phyloP scores from a whole-genome alignment of 2,329 filamentous ascomycete genomes.

The Microcyclosporella mali region DNA sequence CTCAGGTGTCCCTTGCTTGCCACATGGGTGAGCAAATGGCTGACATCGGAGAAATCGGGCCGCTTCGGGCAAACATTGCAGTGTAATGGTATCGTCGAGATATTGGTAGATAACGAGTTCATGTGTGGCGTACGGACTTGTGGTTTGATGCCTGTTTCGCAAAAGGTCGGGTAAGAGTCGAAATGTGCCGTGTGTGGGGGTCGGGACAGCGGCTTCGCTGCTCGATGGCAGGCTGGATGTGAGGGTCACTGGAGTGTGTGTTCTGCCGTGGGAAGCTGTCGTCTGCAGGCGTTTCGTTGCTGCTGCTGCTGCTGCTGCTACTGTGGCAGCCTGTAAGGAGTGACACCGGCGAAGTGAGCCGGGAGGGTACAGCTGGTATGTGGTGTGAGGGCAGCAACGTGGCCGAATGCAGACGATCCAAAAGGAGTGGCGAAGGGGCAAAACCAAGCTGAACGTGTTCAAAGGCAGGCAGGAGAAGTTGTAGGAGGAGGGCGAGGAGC shows the following conservation, averaged over 20 bases:
- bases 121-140: slow-evolving; percentile 8
- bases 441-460: slow-evolving; percentile 15
- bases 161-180: too few relatives aligned
- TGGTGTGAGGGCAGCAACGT: slow-evolving; percentile 19
- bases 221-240: slow-evolving; percentile 2
- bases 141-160: too few relatives aligned
- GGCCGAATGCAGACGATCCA: slow-evolving; percentile 10
- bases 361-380: slow-evolving; percentile 6
- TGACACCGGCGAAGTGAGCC: slow-evolving; percentile 12
- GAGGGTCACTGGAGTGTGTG: slow-evolving; percentile 2
- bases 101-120: slow-evolving; percentile 32
- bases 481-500: too few relatives aligned
- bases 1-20: slow-evolving; percentile 88
- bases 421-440: slow-evolving; percentile 23
- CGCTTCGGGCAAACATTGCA: slow-evolving; percentile 79
- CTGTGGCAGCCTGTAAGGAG: too few relatives aligned
- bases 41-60: slow-evolving; percentile 80
- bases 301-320: slow-evolving; percentile 1
- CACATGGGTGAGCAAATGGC: slow-evolving; percentile 86
- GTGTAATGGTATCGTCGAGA: slow-evolving; percentile 56
- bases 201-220: slow-evolving; percentile 4
- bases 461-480: slow-evolving; percentile 10
- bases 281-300: slow-evolving; percentile 2
- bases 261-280: slow-evolving; percentile 6
- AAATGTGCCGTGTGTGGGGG: neutral